Percentiles rank a stretch among this genome's conserved stretches.
phyloP scores from a whole-genome alignment of 1,284 basidiomycete genomes.

The Trichosporon ovoides region DNA sequence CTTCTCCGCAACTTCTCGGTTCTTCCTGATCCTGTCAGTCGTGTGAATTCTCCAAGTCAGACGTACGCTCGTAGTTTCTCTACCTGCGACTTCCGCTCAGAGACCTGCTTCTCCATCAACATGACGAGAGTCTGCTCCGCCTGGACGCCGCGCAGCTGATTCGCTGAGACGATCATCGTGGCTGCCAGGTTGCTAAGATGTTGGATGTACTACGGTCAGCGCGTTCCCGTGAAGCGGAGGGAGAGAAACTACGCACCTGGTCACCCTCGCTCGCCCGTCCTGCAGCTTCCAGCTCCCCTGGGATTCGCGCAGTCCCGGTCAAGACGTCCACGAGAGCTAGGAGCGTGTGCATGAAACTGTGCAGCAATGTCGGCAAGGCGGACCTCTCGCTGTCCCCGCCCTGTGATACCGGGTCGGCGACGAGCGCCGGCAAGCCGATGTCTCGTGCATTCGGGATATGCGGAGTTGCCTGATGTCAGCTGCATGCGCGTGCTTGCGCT shows the following conservation, averaged over 20 bases:
- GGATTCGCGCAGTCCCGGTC: slow-evolving; percentile 36
- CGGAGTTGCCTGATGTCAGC: slow-evolving; percentile 27
- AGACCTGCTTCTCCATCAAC: slow-evolving; percentile 44
- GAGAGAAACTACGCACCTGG: slow-evolving; percentile 27
- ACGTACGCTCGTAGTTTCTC: slow-evolving; percentile 29
- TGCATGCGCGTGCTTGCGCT: background rate
- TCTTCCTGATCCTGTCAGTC: slow-evolving; percentile 14
- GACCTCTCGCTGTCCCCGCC: slow-evolving; percentile 19
- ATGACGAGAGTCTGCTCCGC: slow-evolving; percentile 44
- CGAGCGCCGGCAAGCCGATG: slow-evolving; percentile 31
- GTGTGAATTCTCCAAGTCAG: too few relatives aligned
- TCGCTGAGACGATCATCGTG: slow-evolving; percentile 44
- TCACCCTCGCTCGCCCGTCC: slow-evolving; percentile 42
- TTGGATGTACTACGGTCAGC: slow-evolving; percentile 40
- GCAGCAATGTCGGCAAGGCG: slow-evolving; percentile 32
- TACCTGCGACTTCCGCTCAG: slow-evolving; percentile 33
- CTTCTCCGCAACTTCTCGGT: slow-evolving; percentile 15
- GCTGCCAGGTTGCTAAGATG: slow-evolving; percentile 43
- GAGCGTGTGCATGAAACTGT: slow-evolving; percentile 43
- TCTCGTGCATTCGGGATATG: slow-evolving; percentile 31
- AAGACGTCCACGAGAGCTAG: slow-evolving; percentile 38
- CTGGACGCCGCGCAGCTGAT: slow-evolving; percentile 39
- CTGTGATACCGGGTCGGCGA: slow-evolving; percentile 19
- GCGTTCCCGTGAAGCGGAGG: too few relatives aligned
- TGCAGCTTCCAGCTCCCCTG: slow-evolving; percentile 32